Evolutionary conservation across 164 flowering plant genomes (phyloP).

Genomic region (Buxus sempervirens): DNA sequence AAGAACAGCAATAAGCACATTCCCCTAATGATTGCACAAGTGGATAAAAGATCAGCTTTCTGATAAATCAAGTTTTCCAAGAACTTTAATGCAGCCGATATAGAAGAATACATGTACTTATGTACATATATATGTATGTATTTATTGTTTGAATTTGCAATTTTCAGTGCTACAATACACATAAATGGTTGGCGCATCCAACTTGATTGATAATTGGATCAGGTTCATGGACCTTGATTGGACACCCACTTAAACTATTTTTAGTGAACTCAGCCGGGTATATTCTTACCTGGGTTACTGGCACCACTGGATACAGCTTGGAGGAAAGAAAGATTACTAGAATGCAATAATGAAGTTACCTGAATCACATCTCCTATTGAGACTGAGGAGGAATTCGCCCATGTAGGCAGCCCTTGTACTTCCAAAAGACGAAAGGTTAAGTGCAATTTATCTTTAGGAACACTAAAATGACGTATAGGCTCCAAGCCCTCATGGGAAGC

Average conservation of each 20-base stretch:
- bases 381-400: constrained; percentile 88
- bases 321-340: not conserved
- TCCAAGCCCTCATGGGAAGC: constrained; percentile 25
- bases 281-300: too few relatives aligned
- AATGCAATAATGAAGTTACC: constrained; percentile 34
- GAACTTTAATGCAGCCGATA: not conserved
- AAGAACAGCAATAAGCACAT: constrained; percentile 70
- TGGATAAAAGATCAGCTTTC: constrained; percentile 9
- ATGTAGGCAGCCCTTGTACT: constrained; percentile 76
- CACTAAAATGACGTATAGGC: constrained; percentile 54
- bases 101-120: too few relatives aligned
- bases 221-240: too few relatives aligned
- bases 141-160: too few relatives aligned
- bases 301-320: too few relatives aligned
- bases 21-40: constrained; percentile 53
- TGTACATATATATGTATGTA: too few relatives aligned
- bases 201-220: too few relatives aligned
- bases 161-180: not conserved
- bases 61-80: not conserved
- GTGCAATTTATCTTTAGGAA: constrained; percentile 44
- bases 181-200: too few relatives aligned
- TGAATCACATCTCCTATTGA: constrained; percentile 76
- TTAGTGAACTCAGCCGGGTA: too few relatives aligned
- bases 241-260: too few relatives aligned
- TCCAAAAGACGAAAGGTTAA: constrained; percentile 67